A percentile compares a stretch with the other conserved stretches of the same genome.
These are phyloP conservation scores for Nakataea oryzae DNA, from an alignment of 2,329 filamentous ascomycete species.

Conservation along the genomic window DNA sequence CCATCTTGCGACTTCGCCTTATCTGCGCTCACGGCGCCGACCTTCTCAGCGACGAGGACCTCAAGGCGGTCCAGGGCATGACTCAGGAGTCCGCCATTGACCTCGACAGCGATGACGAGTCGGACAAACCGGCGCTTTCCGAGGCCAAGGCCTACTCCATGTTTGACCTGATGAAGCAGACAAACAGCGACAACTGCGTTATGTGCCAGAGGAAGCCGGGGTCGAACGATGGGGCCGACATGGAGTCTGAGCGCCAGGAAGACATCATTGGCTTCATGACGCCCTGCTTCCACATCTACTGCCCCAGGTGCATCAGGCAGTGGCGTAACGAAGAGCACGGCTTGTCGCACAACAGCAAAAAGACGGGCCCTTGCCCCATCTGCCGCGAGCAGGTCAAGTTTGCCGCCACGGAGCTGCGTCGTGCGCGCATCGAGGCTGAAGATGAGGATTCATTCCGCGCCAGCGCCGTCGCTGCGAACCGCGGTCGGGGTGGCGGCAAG, in stretches of 20 bases:
- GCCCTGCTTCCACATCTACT: constrained; percentile 79
- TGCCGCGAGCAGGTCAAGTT: constrained; percentile 56
- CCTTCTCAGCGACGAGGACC: constrained; percentile 73
- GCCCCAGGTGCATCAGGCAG: constrained; percentile 56
- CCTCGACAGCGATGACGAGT: constrained; percentile 67
- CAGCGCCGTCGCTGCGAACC: not conserved
- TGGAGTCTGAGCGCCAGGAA: constrained; percentile 48
- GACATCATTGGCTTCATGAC: constrained; percentile 70
- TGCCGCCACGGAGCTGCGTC: constrained; percentile 58
- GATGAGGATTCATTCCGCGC: constrained; percentile 30
- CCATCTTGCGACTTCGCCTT: constrained; percentile 78
- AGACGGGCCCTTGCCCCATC: constrained; percentile 50
- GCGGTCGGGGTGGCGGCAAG: constrained; percentile 20
- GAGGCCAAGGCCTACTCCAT: constrained; percentile 75
- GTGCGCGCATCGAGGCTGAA: constrained; percentile 45
- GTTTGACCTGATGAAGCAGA: constrained; percentile 74
- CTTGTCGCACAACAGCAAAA: constrained; percentile 27
- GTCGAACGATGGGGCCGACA: constrained; percentile 38
- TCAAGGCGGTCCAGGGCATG: constrained; percentile 69
- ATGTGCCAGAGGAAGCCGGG: constrained; percentile 58
- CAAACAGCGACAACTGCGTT: constrained; percentile 63
- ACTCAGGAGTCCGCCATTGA: constrained; percentile 82
- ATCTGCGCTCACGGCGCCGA: constrained; percentile 94
- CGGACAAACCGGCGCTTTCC: constrained; percentile 44
- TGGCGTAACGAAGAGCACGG: constrained; percentile 43